A percentile compares a stretch with the other conserved stretches of the same genome.
These are phyloP conservation scores for Ophioceras dolichostomum DNA, from an alignment of 2,329 filamentous ascomycete species.

Conservation along the genomic window DNA sequence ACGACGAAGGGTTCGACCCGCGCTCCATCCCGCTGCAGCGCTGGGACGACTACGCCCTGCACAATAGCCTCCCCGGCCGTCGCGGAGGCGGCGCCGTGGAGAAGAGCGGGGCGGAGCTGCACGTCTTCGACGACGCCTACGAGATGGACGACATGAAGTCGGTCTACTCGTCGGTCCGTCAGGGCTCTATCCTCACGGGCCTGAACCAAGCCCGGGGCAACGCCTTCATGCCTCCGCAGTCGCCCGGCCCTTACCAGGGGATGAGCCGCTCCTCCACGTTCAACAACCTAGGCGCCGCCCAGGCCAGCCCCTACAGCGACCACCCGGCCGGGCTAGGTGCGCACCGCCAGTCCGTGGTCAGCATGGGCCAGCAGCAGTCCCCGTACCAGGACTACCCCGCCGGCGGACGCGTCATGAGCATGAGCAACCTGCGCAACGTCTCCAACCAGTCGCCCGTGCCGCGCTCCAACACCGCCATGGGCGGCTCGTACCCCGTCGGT, in stretches of 20 bases:
- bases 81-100: slow-evolving; percentile 57
- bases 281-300: slow-evolving; percentile 18
- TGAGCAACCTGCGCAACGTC: slow-evolving; percentile 42
- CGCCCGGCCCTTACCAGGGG: slow-evolving; percentile 46
- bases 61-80: slow-evolving; percentile 82
- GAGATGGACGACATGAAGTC: slow-evolving; percentile 99
- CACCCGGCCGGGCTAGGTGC: slow-evolving; percentile 32
- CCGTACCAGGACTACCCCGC: slow-evolving; percentile 20
- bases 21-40: slow-evolving; percentile 85
- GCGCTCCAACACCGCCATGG: slow-evolving; percentile 30
- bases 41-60: slow-evolving; percentile 89
- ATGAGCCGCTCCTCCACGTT: slow-evolving; percentile 29
- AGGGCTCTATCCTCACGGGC: slow-evolving; percentile 75
- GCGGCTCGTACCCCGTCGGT: slow-evolving; percentile 16
- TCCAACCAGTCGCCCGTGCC: slow-evolving; percentile 31
- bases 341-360: slow-evolving; percentile 62
- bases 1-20: slow-evolving; percentile 79
- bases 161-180: slow-evolving; percentile 85
- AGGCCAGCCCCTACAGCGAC: slow-evolving; percentile 29
- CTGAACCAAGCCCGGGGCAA: slow-evolving; percentile 57
- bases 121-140: slow-evolving; percentile 57
- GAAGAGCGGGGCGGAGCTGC: slow-evolving; percentile 45
- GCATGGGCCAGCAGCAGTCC: slow-evolving; percentile 36
- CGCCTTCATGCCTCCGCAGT: slow-evolving; percentile 73
- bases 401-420: slow-evolving; percentile 32